phyloP scores from a whole-genome alignment of 2,329 filamentous ascomycete species.

The Venturia carpophila region DNA sequence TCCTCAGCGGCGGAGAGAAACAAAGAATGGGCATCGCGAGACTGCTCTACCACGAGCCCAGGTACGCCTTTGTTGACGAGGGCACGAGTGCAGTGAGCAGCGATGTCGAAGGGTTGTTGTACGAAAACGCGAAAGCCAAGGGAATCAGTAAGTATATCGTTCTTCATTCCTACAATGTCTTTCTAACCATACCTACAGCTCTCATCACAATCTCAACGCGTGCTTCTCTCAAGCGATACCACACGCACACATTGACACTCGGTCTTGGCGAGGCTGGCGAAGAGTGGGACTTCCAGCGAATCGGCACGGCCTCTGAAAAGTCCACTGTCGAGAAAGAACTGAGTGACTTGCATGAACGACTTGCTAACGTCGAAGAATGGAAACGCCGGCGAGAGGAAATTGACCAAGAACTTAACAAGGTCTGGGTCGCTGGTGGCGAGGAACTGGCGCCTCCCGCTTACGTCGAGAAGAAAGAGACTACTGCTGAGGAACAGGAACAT shows the following conservation, averaged over 20 bases:
- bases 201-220: conserved; percentile 94
- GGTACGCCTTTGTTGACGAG: conserved; percentile 91
- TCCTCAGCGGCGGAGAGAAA: conserved; percentile 95
- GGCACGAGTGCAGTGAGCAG: conserved; percentile 89
- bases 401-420: conserved; percentile 65
- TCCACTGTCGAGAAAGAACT: conserved; percentile 88
- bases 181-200: conserved; percentile 40
- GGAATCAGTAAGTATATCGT: conserved; percentile 70
- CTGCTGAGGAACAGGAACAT: not conserved
- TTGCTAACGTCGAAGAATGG: conserved; percentile 78
- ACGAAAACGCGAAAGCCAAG: conserved; percentile 85
- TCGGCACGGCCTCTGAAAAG: conserved; percentile 90
- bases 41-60: conserved; percentile 86
- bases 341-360: conserved; percentile 68
- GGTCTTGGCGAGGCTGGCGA: conserved; percentile 74
- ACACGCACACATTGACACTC: conserved; percentile 81
- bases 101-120: conserved; percentile 88
- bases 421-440: conserved; percentile 47
- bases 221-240: conserved; percentile 90
- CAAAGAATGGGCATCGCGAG: conserved; percentile 89
- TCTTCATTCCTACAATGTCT: not conserved
- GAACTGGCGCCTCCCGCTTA: conserved; percentile 34
- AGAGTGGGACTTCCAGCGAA: conserved; percentile 87
- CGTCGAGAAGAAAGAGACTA: conserved; percentile 21
- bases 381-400: conserved; percentile 71